A percentile compares a stretch with the other conserved stretches of the same genome.
Evolutionary conservation across 345 rosid species (phyloP).

Genomic region (Syzygium aromaticum): DNA sequence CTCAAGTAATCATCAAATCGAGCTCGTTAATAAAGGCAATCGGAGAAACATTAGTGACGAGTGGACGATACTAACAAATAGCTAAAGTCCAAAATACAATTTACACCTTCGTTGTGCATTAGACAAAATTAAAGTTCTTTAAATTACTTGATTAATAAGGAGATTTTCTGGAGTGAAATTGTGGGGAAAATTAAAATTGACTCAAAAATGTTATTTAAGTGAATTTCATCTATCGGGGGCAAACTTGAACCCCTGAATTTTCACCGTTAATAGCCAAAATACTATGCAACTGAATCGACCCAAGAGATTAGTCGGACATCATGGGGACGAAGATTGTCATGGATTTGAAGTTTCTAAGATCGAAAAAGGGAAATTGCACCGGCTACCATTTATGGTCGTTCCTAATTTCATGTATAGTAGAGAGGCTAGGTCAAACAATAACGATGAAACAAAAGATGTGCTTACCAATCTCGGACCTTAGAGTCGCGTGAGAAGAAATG

Average conservation of each 20-base stretch:
- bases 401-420: not conserved
- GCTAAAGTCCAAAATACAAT: too few relatives aligned
- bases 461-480: not conserved
- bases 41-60: not conserved
- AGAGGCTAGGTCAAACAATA: not conserved
- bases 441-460: not conserved
- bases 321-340: not conserved
- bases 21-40: not conserved
- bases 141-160: not conserved
- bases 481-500: too few relatives aligned
- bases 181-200: not conserved
- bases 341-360: not conserved
- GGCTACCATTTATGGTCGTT: not conserved
- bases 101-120: not conserved
- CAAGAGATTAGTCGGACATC: not conserved
- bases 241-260: not conserved
- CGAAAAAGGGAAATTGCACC: not conserved
- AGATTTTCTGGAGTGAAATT: not conserved
- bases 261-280: not conserved
- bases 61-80: too few relatives aligned
- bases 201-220: not conserved
- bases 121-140: not conserved
- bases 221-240: not conserved
- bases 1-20: too few relatives aligned
- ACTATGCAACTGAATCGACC: not conserved